phyloP scores from a whole-genome alignment of 1,284 basidiomycete species.

The Malassezia equina region DNA sequence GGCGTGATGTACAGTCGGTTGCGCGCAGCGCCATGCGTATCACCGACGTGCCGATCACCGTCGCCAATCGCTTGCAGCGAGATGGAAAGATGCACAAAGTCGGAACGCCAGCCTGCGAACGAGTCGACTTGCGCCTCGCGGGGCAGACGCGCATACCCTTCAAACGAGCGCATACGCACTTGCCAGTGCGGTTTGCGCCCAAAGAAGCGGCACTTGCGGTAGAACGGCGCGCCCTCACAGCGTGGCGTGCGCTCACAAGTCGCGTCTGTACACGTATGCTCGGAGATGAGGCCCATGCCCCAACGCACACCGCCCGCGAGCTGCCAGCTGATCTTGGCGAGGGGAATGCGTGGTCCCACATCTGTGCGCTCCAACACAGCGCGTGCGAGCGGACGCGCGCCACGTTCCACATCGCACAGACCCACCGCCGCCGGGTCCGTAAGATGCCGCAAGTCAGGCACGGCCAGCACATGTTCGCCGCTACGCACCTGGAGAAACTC shows the following conservation, averaged over 20 bases:
- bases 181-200: slow-evolving; percentile 72
- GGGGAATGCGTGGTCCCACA: slow-evolving; percentile 12
- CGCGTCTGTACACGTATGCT: slow-evolving; percentile 68
- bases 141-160: slow-evolving; percentile 49
- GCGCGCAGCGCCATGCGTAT: neutral
- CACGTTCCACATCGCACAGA: neutral
- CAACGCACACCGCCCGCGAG: slow-evolving; percentile 80
- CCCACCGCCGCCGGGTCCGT: slow-evolving; percentile 52
- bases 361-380: neutral
- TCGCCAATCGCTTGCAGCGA: slow-evolving; percentile 60
- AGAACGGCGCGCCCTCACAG: slow-evolving; percentile 58
- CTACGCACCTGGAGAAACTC: slow-evolving; percentile 78
- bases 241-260: slow-evolving; percentile 53
- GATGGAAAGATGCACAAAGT: slow-evolving; percentile 85
- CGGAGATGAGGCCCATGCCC: slow-evolving; percentile 73
- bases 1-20: slow-evolving; percentile 83
- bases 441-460: slow-evolving; percentile 50
- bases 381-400: neutral
- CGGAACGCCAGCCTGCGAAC: slow-evolving; percentile 77
- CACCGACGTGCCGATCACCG: slow-evolving; percentile 18
- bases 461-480: slow-evolving; percentile 53
- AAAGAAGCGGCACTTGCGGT: slow-evolving; percentile 71
- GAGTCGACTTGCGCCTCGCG: slow-evolving; percentile 56
- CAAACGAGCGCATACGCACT: slow-evolving; percentile 58
- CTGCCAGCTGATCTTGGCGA: slow-evolving; percentile 51